Conservation (phyloP, 257 asterid genomes). For the Parsonsia alboflavescens region DNA sequence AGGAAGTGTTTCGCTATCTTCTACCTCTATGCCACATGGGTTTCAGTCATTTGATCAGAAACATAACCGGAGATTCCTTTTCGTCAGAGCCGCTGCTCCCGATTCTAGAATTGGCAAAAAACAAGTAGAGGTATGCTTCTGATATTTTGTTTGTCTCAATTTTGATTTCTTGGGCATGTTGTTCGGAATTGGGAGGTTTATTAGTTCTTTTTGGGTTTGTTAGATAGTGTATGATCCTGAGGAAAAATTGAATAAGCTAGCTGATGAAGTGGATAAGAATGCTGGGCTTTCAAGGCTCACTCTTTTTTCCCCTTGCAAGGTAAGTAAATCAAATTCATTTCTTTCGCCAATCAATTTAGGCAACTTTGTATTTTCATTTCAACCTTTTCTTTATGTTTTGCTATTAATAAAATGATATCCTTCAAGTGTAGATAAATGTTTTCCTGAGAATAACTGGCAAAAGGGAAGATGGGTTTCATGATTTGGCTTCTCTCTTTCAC, state of each 20-base stretch:
- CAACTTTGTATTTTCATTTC: not conserved
- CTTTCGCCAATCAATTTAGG: not conserved
- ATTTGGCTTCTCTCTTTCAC: conserved; percentile 87
- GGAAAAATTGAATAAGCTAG: conserved; percentile 54
- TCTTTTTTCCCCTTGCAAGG: conserved; percentile 94
- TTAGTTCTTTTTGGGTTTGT: conserved; percentile 14
- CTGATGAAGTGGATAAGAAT: conserved; percentile 79
- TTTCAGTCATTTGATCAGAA: conserved; percentile 24
- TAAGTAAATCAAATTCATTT: conserved; percentile 28
- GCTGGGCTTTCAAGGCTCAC: conserved; percentile 75
- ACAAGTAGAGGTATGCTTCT: conserved; percentile 57
- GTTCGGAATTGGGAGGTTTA: no score
- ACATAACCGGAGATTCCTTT: conserved; percentile 30
- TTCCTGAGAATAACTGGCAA: conserved; percentile 73
- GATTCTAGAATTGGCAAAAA: conserved; percentile 46
- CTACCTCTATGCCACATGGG: conserved; percentile 37
- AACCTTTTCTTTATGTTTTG: not conserved
- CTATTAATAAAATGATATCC: conserved; percentile 8
- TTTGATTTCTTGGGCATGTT: conserved; percentile 3
- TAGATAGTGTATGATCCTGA: conserved; percentile 61
- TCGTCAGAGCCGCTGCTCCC: conserved; percentile 48
- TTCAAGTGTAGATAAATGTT: conserved; percentile 51
- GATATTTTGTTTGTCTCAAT: not conserved
- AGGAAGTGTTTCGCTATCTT: conserved; percentile 22
- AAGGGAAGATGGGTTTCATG: conserved; percentile 78